Base-by-base conservation (phyloP, 1,284 basidiomycete genomes). In the Heterobasidion annosum region DNA sequence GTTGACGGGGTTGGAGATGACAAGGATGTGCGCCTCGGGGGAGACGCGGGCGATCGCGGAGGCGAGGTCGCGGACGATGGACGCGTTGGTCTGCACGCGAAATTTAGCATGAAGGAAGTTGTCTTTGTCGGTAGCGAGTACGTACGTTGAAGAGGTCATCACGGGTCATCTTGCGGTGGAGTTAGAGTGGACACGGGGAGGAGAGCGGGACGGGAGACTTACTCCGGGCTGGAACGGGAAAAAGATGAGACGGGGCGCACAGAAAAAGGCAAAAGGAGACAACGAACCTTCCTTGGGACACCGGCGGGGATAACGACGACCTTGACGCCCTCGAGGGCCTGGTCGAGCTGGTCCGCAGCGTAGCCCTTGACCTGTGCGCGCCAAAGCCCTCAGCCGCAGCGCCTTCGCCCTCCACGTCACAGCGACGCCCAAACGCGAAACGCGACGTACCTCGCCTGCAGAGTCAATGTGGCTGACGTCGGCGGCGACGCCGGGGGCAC, bases 141-240 rank as follows among this genome's bases (percentile, higher is more conserved):
- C 89, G 68, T 65, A 93, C 92, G 78, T 95, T 96, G 87, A 99
- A 99, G 59, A 99, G 91, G 71, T 99, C 96, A 70, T 99, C 96
- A 76, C 97, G 93, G 73, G 88, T 93, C 93, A 93, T 93, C 85
- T 88, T 61, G 51, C 34, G 56, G 61, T 64, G 66, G 57, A 59
- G 70, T 70, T 60, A 70, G 61, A 60, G 54, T 53, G 58, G 62
- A 34, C 55, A 63, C 34, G 55, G 34, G 49, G 25, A 57, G 52
- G 53, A 51, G 53, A 48, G 53, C 63, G 51, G 18, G 56, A 16
- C 53, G 54, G 55, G 35, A 35, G 55, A 80, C 85, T 83, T 74
- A 88, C 85, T 58, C 85, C 84, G 62, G 86, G 87, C 86, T 88
- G 61, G 56, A 51, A 58, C 73, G 55, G 69, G 68, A 64, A 46